A percentile compares a stretch with the other conserved stretches of the same genome.
Conservation (phyloP, 2,329 filamentous ascomycete genomes). For the Penicillium corylophilum region DNA sequence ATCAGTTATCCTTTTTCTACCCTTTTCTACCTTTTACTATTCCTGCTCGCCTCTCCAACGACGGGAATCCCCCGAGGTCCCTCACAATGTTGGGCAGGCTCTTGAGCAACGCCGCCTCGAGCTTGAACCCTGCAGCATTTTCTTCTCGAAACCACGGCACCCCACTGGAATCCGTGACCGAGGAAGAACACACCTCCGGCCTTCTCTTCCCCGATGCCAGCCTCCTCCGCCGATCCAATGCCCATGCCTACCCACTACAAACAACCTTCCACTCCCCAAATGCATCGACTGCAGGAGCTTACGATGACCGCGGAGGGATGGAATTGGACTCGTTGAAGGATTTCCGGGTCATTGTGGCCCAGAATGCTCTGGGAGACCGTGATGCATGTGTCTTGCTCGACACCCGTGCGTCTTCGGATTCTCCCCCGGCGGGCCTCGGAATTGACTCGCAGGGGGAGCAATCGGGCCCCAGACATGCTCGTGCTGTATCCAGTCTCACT, state of each 20-base stretch:
- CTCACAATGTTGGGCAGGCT: constrained; percentile 45
- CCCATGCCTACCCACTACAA: constrained; percentile 42
- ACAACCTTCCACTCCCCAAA: constrained; percentile 45
- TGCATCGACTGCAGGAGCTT: constrained; percentile 43
- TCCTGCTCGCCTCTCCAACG: constrained; percentile 11
- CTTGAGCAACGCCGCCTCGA: constrained; percentile 45
- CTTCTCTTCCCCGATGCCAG: constrained; percentile 49
- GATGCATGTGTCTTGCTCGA: constrained; percentile 50
- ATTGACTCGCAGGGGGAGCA: constrained; percentile 35
- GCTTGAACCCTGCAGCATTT: constrained; percentile 43
- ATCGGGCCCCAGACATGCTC: constrained; percentile 33
- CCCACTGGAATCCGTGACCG: constrained; percentile 48
- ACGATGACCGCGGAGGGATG: constrained; percentile 49
- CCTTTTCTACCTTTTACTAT: constrained; percentile 10
- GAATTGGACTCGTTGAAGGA: constrained; percentile 47
- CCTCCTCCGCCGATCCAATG: constrained; percentile 42
- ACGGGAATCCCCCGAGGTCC: constrained; percentile 12
- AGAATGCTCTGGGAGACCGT: constrained; percentile 49
- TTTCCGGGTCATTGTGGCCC: constrained; percentile 48
- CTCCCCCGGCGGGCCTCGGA: constrained; percentile 34
- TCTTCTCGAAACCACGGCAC: constrained; percentile 35
- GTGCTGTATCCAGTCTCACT: constrained; percentile 39
- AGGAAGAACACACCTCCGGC: constrained; percentile 50
- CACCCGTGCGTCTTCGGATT: constrained; percentile 35
- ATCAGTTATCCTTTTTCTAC: constrained; percentile 6